Conservation (phyloP, 176 grass and related monocot genomes). For the Triticum turgidum region DNA sequence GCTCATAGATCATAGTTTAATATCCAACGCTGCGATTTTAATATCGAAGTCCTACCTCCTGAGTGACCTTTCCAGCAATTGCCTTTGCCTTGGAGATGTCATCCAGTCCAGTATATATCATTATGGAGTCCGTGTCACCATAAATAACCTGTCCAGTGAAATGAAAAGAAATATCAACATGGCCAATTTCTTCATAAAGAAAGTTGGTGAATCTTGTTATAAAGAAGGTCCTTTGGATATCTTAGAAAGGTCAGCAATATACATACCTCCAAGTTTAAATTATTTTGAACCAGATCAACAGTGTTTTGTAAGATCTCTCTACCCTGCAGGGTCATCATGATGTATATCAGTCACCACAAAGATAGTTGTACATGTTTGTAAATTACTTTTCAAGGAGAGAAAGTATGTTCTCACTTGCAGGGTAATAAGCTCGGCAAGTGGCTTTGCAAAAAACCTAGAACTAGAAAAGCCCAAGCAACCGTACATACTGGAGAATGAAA, state of each 20-base stretch:
- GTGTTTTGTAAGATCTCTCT: conserved; percentile 96
- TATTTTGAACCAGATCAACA: conserved; percentile 94
- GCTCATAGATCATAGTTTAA: conserved; percentile 19
- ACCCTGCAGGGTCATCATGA: conserved; percentile 61
- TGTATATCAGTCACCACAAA: conserved; percentile 15
- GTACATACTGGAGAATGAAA: conserved; percentile 79
- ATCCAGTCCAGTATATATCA: conserved; percentile 96
- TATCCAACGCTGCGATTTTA: conserved; percentile 1
- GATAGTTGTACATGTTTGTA: neutral
- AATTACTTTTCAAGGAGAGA: conserved; percentile 27
- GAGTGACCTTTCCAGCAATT: conserved; percentile 95
- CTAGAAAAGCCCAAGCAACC: conserved; percentile 97
- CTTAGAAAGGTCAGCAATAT: conserved; percentile 5
- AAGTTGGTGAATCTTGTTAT: neutral
- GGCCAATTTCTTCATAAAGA: conserved; percentile 14
- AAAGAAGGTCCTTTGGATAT: conserved; percentile 13
- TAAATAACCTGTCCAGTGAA: conserved; percentile 78
- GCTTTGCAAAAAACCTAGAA: conserved; percentile 95
- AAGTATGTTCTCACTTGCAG: conserved; percentile 66
- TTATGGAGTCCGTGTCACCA: conserved; percentile 97
- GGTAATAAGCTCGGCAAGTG: conserved; percentile 96
- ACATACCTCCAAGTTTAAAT: conserved; percentile 92
- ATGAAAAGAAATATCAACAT: conserved; percentile 28
- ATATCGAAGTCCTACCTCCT: conserved; percentile 58
- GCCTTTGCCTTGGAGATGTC: conserved; percentile 81